Percentiles rank a stretch among this genome's conserved stretches.
These are phyloP conservation scores for Sanghuangporus sanghuang DNA, from an alignment of 1,284 basidiomycete genomes.

Conservation along the genomic window DNA sequence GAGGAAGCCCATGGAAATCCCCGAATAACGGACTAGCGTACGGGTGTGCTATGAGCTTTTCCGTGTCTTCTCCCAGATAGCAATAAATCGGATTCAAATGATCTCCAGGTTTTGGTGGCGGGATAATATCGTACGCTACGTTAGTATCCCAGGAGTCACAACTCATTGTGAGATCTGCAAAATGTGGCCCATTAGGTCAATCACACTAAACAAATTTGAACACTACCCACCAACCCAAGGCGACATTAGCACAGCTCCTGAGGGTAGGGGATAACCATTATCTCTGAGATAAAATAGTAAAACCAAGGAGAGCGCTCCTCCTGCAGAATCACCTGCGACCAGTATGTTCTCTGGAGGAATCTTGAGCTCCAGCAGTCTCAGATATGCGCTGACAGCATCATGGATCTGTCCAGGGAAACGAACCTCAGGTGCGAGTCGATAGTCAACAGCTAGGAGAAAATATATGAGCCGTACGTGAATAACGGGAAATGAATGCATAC, in stretches of 20 bases:
- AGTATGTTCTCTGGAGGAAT: constrained; percentile 90
- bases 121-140: constrained; percentile 76
- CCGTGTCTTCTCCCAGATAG: constrained; percentile 81
- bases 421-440: constrained; percentile 93
- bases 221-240: constrained; percentile 84
- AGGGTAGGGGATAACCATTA: constrained; percentile 75
- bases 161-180: constrained; percentile 84
- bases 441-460: constrained; percentile 73
- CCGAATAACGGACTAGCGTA: constrained; percentile 97
- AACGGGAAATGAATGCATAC: constrained; percentile 41
- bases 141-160: constrained; percentile 98
- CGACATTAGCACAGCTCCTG: constrained; percentile 81
- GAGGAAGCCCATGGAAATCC: constrained; percentile 82
- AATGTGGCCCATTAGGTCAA: not conserved
- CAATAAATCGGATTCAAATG: constrained; percentile 92
- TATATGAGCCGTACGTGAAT: not conserved
- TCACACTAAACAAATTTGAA: not conserved
- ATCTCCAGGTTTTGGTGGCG: constrained; percentile 68
- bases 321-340: constrained; percentile 89
- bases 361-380: constrained; percentile 82
- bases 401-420: constrained; percentile 92
- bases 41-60: constrained; percentile 88
- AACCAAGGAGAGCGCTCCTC: constrained; percentile 84
- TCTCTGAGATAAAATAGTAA: constrained; percentile 91
- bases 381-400: constrained; percentile 84